Evolutionary conservation across 2,329 filamentous ascomycete genomes (phyloP).

Genomic region (Hypoxylon sp.): DNA sequence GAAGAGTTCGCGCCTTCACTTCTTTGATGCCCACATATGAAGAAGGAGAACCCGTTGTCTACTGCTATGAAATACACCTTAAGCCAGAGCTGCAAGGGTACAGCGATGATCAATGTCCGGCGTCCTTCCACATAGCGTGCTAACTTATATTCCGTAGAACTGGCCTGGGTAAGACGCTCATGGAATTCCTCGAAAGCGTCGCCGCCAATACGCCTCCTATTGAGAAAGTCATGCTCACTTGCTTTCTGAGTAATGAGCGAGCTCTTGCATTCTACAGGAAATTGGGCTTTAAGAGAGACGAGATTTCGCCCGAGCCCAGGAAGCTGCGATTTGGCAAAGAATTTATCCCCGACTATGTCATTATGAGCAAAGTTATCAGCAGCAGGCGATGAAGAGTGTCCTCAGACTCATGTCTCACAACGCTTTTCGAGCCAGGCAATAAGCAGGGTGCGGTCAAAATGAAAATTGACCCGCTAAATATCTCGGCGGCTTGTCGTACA

Average conservation of each 20-base stretch:
- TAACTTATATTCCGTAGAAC: slow-evolving; percentile 59
- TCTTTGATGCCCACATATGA: slow-evolving; percentile 82
- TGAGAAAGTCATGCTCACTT: slow-evolving; percentile 80
- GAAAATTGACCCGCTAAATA: background rate
- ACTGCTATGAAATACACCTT: slow-evolving; percentile 86
- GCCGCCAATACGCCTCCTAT: slow-evolving; percentile 69
- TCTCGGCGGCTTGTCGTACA: background rate
- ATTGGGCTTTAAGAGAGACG: slow-evolving; percentile 70
- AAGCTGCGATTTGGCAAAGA: slow-evolving; percentile 68
- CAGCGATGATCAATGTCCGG: slow-evolving; percentile 33
- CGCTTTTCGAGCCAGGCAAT: background rate
- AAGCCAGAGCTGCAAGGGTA: slow-evolving; percentile 68
- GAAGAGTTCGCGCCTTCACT: slow-evolving; percentile 67
- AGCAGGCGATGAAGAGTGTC: slow-evolving; percentile 5
- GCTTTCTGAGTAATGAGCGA: slow-evolving; percentile 73
- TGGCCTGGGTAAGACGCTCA: slow-evolving; percentile 73
- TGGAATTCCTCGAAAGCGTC: slow-evolving; percentile 68
- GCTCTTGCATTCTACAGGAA: slow-evolving; percentile 73
- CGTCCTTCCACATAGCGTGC: slow-evolving; percentile 8
- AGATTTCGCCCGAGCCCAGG: slow-evolving; percentile 67
- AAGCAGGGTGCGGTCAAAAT: background rate
- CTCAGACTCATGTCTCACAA: background rate
- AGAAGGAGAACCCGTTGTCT: slow-evolving; percentile 75
- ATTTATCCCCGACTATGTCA: slow-evolving; percentile 70
- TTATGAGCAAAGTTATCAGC: slow-evolving; percentile 67